phyloP scores from a whole-genome alignment of 2,329 filamentous ascomycete species.

The Neofusicoccum sp. region DNA sequence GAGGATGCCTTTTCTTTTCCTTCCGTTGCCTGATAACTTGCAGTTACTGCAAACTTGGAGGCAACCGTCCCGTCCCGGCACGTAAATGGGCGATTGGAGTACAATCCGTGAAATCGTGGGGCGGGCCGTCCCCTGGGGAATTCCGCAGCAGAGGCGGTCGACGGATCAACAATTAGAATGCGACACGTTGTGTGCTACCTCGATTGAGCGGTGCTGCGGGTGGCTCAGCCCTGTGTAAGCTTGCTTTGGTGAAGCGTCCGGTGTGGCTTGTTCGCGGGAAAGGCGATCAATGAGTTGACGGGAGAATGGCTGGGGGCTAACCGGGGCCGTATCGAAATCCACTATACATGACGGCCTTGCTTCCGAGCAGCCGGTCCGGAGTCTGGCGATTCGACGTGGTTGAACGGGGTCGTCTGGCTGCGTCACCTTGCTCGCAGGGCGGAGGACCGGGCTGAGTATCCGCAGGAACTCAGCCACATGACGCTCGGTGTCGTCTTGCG shows the following conservation, averaged over 20 bases:
- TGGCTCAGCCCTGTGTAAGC: constrained; percentile 4
- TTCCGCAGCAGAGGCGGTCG: neutral
- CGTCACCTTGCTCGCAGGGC: neutral
- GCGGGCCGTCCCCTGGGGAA: neutral
- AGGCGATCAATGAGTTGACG: neutral
- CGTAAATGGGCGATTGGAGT: neutral
- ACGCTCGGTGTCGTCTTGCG: neutral
- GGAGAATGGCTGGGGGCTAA: neutral
- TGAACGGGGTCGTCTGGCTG: neutral
- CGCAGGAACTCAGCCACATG: constrained; percentile 5
- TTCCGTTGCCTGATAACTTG: neutral
- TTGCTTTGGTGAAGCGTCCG: neutral
- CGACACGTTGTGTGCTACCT: neutral
- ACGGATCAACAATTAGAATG: neutral
- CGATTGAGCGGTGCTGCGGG: neutral
- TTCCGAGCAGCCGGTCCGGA: neutral
- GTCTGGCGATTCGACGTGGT: neutral
- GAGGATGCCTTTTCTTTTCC: neutral
- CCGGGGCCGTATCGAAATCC: neutral
- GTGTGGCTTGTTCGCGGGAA: neutral
- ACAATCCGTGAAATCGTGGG: neutral
- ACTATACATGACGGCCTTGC: neutral
- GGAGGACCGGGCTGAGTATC: neutral
- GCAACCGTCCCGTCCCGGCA: neutral
- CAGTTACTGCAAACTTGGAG: neutral